Evolutionary conservation across 2,329 filamentous ascomycete species (phyloP), one percentile per base, ranked within the genome.

Genomic region (Hymenotorrendiella dingleyae): DNA sequence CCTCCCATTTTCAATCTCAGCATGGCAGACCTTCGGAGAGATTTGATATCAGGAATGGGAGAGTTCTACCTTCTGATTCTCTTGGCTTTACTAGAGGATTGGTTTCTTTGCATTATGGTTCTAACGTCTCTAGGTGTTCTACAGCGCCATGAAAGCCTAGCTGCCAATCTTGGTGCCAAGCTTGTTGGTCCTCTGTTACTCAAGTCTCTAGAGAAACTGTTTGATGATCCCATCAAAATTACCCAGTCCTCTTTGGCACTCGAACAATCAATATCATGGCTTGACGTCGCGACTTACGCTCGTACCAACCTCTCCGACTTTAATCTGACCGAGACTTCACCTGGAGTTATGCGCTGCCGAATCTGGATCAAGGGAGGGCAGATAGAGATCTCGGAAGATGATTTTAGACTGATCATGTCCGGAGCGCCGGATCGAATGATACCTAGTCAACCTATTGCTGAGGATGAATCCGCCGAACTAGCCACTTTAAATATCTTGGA

Each of bases 341-440:
- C 86, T 52, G 84, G 84, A 16, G 68, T 76, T 40, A 76, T 83
- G 35, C 80, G 84, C 40, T 94, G 88, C 59, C 85, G 87, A 49
- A 93, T 94, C 62, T 80, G 82, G 58, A 81, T 87, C 50, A 89
- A 89, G 59, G 85, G 89, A 47, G 76, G 82, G 52, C 78, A 85
- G 36, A 83, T 94, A 7, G 86, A 94, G 66, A 91, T 95, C 48
- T 81, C 80, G 14, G 87, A 94, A 62, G 87, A 94, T 61, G 88
- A 95, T 60, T 94, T 83, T 72, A 76, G 89, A 30, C 69, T 94
- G 52, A 90, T 94, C 52, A 80, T 81, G 42, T 90, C 85, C 28
- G 87, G 88, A 21, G 85, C 86, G 52, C 78, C 90, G 9, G 86
- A 94, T 62, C 82, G 87, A 59, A 77, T 89, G 64, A 87, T 89